phyloP scores from a whole-genome alignment of 2,329 filamentous ascomycete genomes.

The Sporothrix curviconia region DNA sequence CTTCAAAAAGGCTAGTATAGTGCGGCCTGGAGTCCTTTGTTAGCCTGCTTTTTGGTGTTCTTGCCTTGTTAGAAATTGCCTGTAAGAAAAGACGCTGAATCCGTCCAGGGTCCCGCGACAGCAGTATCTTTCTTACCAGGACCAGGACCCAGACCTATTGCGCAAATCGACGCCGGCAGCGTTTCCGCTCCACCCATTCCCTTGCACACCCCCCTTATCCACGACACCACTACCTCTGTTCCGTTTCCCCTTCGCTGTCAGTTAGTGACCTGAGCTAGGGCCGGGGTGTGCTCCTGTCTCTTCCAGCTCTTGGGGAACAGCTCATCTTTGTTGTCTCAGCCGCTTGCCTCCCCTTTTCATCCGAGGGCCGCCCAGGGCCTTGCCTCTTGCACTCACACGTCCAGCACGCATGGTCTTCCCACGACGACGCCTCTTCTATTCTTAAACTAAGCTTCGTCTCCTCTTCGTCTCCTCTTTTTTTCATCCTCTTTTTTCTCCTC shows the following conservation, averaged over 20 bases:
- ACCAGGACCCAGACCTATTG: background rate
- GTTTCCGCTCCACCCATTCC: conserved; percentile 1
- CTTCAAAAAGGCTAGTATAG: background rate
- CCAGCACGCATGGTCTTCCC: background rate
- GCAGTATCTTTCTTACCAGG: too few species aligned
- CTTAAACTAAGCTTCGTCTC: conserved; percentile 16
- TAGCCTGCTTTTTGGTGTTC: background rate
- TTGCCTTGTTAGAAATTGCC: background rate
- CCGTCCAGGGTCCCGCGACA: background rate
- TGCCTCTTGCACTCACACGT: background rate
- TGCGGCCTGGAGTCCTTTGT: background rate
- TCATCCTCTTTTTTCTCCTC: background rate
- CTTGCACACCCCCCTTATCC: background rate
- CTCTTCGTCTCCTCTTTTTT: conserved; percentile 3
- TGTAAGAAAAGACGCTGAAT: too few species aligned
- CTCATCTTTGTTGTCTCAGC: conserved; percentile 14
- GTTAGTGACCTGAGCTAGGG: background rate
- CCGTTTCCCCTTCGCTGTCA: conserved; percentile 4
- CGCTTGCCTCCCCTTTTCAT: conserved; percentile 1
- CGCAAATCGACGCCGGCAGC: background rate
- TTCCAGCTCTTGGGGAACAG: background rate
- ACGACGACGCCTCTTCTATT: conserved; percentile 3
- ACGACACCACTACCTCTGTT: background rate
- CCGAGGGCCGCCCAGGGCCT: background rate
- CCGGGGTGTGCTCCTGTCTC: background rate